phyloP scores from a whole-genome alignment of 257 asterid genomes.

The Solanum phureja region DNA sequence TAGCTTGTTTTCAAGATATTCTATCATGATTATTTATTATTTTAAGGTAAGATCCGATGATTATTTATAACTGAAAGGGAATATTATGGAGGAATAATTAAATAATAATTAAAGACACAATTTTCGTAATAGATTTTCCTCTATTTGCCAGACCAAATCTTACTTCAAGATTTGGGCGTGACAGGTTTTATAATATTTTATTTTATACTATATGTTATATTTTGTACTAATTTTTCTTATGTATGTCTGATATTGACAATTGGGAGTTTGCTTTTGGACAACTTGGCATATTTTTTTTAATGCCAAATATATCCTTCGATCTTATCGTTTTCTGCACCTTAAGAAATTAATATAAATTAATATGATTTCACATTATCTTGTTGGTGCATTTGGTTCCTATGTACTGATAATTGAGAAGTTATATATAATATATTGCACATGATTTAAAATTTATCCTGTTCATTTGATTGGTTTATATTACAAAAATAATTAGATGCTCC shows the following conservation, averaged over 20 bases:
- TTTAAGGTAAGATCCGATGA: conserved; percentile 29
- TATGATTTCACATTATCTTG: too few relatives aligned
- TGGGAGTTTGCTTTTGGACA: background rate
- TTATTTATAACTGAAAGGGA: background rate
- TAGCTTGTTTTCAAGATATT: conserved; percentile 20
- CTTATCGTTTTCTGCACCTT: background rate
- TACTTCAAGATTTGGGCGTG: conserved; percentile 40
- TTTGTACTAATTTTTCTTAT: background rate
- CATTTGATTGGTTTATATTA: too few relatives aligned
- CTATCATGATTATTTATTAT: conserved; percentile 23
- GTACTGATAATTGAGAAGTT: too few relatives aligned
- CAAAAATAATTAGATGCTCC: too few relatives aligned
- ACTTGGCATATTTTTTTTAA: background rate
- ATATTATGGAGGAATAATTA: conserved; percentile 14
- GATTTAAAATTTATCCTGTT: too few relatives aligned
- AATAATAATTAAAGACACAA: conserved; percentile 23
- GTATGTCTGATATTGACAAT: background rate
- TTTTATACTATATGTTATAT: background rate
- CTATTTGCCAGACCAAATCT: conserved; percentile 24
- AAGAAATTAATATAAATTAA: too few relatives aligned
- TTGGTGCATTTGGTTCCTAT: too few relatives aligned
- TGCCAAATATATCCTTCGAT: background rate
- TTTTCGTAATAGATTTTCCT: conserved; percentile 14
- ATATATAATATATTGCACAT: too few relatives aligned
- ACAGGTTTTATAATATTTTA: background rate